phyloP scores from a whole-genome alignment of 1,139 yeast species.

The Suhomyces chickasaworum region DNA sequence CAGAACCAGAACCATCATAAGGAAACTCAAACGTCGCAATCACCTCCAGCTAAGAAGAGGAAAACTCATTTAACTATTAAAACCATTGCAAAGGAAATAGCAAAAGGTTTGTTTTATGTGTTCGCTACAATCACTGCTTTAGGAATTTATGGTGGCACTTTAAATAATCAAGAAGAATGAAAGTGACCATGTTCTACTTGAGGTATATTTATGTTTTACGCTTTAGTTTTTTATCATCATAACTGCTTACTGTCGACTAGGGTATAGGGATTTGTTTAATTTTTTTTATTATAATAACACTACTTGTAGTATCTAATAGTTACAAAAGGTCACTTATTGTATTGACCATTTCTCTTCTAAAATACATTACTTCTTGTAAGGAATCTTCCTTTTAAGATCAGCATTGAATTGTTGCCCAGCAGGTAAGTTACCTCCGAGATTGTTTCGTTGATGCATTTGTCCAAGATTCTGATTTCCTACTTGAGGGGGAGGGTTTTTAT shows the following conservation, averaged over 20 bases:
- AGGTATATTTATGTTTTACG: background rate
- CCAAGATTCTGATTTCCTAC: constrained; percentile 11
- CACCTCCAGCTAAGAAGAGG: constrained; percentile 11
- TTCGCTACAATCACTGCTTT: constrained; percentile 41
- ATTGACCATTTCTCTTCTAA: constrained; percentile 1
- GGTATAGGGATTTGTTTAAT: constrained; percentile 1
- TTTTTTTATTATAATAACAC: background rate
- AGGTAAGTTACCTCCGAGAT: constrained; percentile 21
- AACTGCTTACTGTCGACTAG: background rate
- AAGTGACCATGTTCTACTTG: background rate
- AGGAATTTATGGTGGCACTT: constrained; percentile 37
- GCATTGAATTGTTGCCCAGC: constrained; percentile 9
- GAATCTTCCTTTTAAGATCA: constrained; percentile 18
- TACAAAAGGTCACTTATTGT: constrained; percentile 1
- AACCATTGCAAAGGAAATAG: constrained; percentile 33
- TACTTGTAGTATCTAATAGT: constrained; percentile 3
- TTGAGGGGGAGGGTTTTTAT: constrained; percentile 17
- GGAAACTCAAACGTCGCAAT: constrained; percentile 4
- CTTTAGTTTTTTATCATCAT: background rate
- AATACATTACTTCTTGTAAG: constrained; percentile 16
- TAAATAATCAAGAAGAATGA: constrained; percentile 7
- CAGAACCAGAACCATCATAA: too few species aligned
- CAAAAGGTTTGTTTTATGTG: constrained; percentile 38
- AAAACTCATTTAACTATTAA: constrained; percentile 18
- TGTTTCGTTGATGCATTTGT: constrained; percentile 17